Conservation (phyloP, 805 yeast species). For the Metschnikowia baotianmanensis region DNA sequence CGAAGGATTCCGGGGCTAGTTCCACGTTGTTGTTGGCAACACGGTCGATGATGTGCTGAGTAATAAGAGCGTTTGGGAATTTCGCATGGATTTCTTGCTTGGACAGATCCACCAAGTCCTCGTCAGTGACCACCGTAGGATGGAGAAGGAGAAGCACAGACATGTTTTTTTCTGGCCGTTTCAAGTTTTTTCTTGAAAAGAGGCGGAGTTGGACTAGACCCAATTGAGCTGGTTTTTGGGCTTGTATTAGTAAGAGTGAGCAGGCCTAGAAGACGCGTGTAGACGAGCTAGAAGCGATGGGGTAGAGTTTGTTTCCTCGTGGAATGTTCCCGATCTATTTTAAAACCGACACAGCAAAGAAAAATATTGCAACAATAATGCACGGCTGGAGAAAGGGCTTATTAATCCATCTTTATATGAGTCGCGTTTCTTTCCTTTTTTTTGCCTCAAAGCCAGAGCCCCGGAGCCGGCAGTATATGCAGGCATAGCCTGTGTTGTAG, state of each 20-base stretch:
- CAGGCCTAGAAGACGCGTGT: background rate
- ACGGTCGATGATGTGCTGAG: slow-evolving; percentile 58
- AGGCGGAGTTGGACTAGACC: no score
- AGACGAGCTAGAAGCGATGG: background rate
- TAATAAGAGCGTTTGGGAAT: slow-evolving; percentile 28
- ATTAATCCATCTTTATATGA: slow-evolving; percentile 3
- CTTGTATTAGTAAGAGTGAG: background rate
- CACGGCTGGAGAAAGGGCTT: no score
- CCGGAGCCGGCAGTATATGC: slow-evolving; percentile 3
- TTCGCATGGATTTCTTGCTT: slow-evolving; percentile 31
- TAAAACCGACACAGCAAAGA: no score
- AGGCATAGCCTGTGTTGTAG: no score
- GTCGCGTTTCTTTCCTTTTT: slow-evolving; percentile 6
- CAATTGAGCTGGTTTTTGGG: background rate
- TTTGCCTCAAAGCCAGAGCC: background rate
- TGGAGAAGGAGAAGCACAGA: slow-evolving; percentile 52
- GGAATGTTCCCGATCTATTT: no score
- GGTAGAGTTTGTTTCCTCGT: no score
- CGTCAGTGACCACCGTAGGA: slow-evolving; percentile 64
- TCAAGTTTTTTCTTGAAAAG: no score
- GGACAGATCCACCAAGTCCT: slow-evolving; percentile 40
- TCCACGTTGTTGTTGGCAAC: slow-evolving; percentile 48
- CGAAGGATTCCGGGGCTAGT: slow-evolving; percentile 37
- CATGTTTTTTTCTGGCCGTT: slow-evolving; percentile 5
- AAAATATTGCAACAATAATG: no score